phyloP scores from a whole-genome alignment of 2,329 filamentous ascomycete species.

The Thelonectria blattea region DNA sequence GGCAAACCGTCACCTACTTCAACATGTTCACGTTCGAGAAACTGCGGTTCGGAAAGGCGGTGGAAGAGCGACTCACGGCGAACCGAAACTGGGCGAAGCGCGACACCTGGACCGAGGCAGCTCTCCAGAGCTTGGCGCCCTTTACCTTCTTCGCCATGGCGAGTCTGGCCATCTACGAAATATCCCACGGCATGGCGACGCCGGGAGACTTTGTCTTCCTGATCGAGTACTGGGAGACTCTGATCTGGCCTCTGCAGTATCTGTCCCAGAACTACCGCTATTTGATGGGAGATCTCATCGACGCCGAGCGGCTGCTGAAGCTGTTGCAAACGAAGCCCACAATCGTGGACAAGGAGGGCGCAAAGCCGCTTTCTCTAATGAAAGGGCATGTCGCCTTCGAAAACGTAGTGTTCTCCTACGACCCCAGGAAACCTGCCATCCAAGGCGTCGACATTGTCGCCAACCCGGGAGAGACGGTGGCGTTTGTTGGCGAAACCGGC shows the following conservation, averaged over 20 bases:
- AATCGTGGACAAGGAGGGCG: constrained; percentile 55
- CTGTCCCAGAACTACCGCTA: constrained; percentile 38
- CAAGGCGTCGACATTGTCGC: constrained; percentile 55
- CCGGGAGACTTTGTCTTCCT: constrained; percentile 62
- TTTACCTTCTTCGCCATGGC: constrained; percentile 45
- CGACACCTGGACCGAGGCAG: constrained; percentile 30
- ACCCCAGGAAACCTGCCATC: constrained; percentile 57
- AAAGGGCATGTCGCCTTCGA: constrained; percentile 60
- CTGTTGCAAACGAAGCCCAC: constrained; percentile 64
- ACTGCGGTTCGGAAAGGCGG: constrained; percentile 35
- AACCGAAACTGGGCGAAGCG: constrained; percentile 27
- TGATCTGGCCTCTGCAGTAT: constrained; percentile 48
- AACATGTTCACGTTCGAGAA: constrained; percentile 44
- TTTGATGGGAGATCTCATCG: constrained; percentile 57
- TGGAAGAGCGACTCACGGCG: constrained; percentile 35
- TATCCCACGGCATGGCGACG: constrained; percentile 26
- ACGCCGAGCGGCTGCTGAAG: constrained; percentile 66
- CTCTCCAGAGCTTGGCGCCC: constrained; percentile 51
- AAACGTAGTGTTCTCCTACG: constrained; percentile 62
- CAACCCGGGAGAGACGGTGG: constrained; percentile 60
- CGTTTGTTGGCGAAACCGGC: constrained; percentile 67
- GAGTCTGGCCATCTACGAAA: constrained; percentile 29
- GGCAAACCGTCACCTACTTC: constrained; percentile 61
- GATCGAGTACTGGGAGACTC: constrained; percentile 65
- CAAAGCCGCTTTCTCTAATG: constrained; percentile 50